phyloP scores from a whole-genome alignment of 768 basidiomycete species.

The Lentinula sp. region DNA sequence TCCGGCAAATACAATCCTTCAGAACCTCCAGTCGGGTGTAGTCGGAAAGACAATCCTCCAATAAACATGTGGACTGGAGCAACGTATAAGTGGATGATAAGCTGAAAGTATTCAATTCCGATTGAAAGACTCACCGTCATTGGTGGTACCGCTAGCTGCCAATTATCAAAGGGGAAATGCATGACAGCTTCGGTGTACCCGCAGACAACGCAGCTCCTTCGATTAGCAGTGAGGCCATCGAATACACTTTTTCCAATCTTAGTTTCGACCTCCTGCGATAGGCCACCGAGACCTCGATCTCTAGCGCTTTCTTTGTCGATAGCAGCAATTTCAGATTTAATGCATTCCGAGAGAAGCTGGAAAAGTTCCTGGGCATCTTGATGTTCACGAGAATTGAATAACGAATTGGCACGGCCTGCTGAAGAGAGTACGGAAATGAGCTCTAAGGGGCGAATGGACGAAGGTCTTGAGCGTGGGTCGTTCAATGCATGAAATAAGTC shows the following conservation, averaged over 20 bases:
- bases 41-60: slow-evolving; percentile 82
- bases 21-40: slow-evolving; percentile 87
- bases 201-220: slow-evolving; percentile 82
- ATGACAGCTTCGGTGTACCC: slow-evolving; percentile 93
- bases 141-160: slow-evolving; percentile 72
- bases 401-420: slow-evolving; percentile 46
- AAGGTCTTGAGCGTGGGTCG: slow-evolving; percentile 47
- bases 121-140: slow-evolving; percentile 39
- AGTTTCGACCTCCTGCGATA: slow-evolving; percentile 25
- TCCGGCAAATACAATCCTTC: slow-evolving; percentile 88
- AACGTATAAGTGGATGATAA: slow-evolving; percentile 7
- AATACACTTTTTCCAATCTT: slow-evolving; percentile 64
- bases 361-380: slow-evolving; percentile 99
- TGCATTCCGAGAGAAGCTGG: slow-evolving; percentile 83
- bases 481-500: slow-evolving; percentile 67
- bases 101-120: background rate
- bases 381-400: slow-evolving; percentile 88
- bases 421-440: slow-evolving; percentile 68
- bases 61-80: slow-evolving; percentile 50
- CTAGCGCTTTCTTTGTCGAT: slow-evolving; percentile 67
- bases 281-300: slow-evolving; percentile 65
- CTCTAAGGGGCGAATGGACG: slow-evolving; percentile 63
- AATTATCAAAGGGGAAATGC: slow-evolving; percentile 85
- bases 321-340: slow-evolving; percentile 77
- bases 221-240: slow-evolving; percentile 86